Evolutionary conservation across 169 alveolate genomes (phyloP).

Genomic region (Plasmodium cynomolgi): DNA sequence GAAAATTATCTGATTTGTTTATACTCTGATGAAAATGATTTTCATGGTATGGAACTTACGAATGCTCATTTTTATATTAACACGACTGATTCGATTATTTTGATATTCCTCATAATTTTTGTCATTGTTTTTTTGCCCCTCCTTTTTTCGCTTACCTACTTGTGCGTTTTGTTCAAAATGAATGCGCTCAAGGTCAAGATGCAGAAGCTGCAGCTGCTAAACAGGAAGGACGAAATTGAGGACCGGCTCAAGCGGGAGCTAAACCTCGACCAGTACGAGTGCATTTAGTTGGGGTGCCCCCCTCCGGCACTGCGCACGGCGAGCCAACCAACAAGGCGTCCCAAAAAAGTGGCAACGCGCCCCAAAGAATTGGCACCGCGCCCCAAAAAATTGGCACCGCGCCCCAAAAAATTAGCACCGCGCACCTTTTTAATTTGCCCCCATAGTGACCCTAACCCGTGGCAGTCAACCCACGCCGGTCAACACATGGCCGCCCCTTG

Average conservation of each 20-base stretch:
- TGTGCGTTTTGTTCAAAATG: conserved; percentile 51
- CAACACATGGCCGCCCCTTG: neutral
- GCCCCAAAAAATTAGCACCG: too few species aligned
- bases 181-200: conserved; percentile 34
- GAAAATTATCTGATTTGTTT: conserved; percentile 45
- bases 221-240: conserved; percentile 73
- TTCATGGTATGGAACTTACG: conserved; percentile 51
- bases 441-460: neutral
- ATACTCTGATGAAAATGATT: conserved; percentile 75
- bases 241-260: conserved; percentile 41
- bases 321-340: too few species aligned
- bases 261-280: conserved; percentile 53
- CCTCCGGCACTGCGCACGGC: too few species aligned
- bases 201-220: conserved; percentile 55
- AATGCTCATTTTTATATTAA: conserved; percentile 61
- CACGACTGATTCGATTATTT: conserved; percentile 56
- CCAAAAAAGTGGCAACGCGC: too few species aligned
- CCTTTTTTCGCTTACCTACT: conserved; percentile 39
- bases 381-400: too few species aligned
- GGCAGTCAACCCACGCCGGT: neutral
- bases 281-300: neutral
- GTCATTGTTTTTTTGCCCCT: conserved; percentile 55
- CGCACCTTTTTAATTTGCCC: neutral
- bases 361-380: too few species aligned
- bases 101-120: conserved; percentile 61